These are phyloP conservation scores for Zygosaccharomyces pseudorouxii DNA, from an alignment of 805 yeast species.

Conservation along the genomic window DNA sequence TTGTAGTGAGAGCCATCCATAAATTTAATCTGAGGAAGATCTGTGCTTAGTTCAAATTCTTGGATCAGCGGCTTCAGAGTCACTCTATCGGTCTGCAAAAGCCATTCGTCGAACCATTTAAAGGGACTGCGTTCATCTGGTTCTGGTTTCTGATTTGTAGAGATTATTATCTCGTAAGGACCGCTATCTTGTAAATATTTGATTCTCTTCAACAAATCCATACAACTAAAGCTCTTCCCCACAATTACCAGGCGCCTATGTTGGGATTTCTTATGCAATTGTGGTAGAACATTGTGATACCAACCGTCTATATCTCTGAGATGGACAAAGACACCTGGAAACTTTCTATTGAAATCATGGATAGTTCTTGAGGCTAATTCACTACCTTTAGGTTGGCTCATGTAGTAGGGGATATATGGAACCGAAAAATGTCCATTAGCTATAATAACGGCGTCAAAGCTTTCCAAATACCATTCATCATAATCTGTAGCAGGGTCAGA, in stretches of 20 bases:
- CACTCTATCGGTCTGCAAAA: conserved; percentile 30
- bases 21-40: conserved; percentile 28
- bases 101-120: conserved; percentile 39
- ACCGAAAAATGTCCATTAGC: conserved; percentile 42
- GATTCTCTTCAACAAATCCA: conserved; percentile 41
- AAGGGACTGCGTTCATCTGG: conserved; percentile 35
- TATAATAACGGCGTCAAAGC: conserved; percentile 38
- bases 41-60: conserved; percentile 22
- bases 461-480: conserved; percentile 40
- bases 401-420: conserved; percentile 37
- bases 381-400: conserved; percentile 13
- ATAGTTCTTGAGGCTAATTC: conserved; percentile 8
- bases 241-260: conserved; percentile 33
- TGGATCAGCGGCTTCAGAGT: conserved; percentile 32
- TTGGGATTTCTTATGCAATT: conserved; percentile 23
- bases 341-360: conserved; percentile 17
- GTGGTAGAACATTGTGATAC: conserved; percentile 17
- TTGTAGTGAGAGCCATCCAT: conserved; percentile 30
- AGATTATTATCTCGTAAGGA: conserved; percentile 45
- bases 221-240: conserved; percentile 40
- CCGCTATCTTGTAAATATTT: conserved; percentile 25
- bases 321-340: conserved; percentile 42
- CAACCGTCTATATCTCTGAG: conserved; percentile 38
- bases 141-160: conserved; percentile 53
- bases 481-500: conserved; percentile 20